Base-by-base conservation (phyloP, 2,329 filamentous ascomycete genomes). In the Fusarium armeniacum region DNA sequence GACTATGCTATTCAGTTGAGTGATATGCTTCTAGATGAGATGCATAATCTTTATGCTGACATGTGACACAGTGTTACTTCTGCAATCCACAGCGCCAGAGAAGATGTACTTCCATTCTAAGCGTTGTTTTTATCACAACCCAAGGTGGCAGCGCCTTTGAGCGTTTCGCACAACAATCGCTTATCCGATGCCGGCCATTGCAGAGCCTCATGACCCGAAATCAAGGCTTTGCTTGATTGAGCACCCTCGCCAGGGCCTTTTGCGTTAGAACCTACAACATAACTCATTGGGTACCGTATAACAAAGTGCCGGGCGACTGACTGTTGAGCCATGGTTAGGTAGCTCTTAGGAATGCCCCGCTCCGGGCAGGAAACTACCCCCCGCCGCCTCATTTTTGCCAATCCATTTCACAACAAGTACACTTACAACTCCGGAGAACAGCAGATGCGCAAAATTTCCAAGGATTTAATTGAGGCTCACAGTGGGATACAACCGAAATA, bases 341-440 rank as follows among this genome's bases (percentile, higher is more conserved):
- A 45, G 41, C n/a, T 54, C n/a, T 51, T 54, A 62, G 36, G 28
- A 38, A 59, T 46, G 32, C 61, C 61, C 54, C 41, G 41, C 46
- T 49, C 32, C 24, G 12, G 35, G n/a, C 24, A 15, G 30, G n/a
- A 20, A 40, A 41, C 26, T 15, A 22, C 43, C 44, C 44, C 43
- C 50, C 44, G 38, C 43, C 51, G 22, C 61, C 51, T 35, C 43
- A 12, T 46, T 24, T 55, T 44, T 45, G 7, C 26, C 44, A 41
- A 35, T 18, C 24, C 30, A 46, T 20, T 20, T 20, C 40, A 35
- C 18, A 36, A 30, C 45, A 35, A 40, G 18, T 22, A 26, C 20
- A 46, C 28, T 58, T 53, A 44, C 36, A 60, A 26, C 15, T 24
- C 18, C 15, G 22, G 45, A 46, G 36, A 59, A 50, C n/a, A 33